A percentile compares a stretch with the other conserved stretches of the same genome.
These are phyloP conservation scores for Podospora pseudoanserina DNA, from an alignment of 495 filamentous ascomycete genomes.

Conservation along the genomic window DNA sequence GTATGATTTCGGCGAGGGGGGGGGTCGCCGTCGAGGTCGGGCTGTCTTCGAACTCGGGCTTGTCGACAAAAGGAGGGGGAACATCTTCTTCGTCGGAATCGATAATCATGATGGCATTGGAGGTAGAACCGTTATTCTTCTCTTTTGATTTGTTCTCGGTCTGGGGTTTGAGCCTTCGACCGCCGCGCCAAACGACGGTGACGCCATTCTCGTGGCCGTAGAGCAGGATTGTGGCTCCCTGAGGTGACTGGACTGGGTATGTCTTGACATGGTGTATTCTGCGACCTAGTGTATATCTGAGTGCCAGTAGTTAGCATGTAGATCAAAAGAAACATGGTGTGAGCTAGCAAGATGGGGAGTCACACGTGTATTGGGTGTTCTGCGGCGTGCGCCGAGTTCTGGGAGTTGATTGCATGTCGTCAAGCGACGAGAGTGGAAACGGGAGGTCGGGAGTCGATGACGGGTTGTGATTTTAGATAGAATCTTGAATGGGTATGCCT, in stretches of 20 bases:
- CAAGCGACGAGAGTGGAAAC: background rate
- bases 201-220: slow-evolving; percentile 80
- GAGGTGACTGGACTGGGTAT: slow-evolving; percentile 73
- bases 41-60: slow-evolving; percentile 49
- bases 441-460: background rate
- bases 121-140: slow-evolving; percentile 40
- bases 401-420: slow-evolving; percentile 26
- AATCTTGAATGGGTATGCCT: background rate
- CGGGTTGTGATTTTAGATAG: background rate
- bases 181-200: slow-evolving; percentile 77
- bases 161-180: slow-evolving; percentile 55
- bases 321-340: slow-evolving; percentile 7
- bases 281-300: slow-evolving; percentile 71
- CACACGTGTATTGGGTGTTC: slow-evolving; percentile 34
- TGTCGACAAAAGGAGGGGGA: slow-evolving; percentile 34
- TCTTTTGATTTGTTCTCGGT: slow-evolving; percentile 25
- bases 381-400: slow-evolving; percentile 36
- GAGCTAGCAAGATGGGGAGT: slow-evolving; percentile 4
- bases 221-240: slow-evolving; percentile 78
- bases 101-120: slow-evolving; percentile 68
- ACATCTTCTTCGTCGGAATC: slow-evolving; percentile 72
- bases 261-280: slow-evolving; percentile 68
- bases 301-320: background rate
- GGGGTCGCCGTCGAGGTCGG: slow-evolving; percentile 40
- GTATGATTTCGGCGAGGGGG: slow-evolving; percentile 49